phyloP scores from a whole-genome alignment of 2,329 filamentous ascomycete species.

The Phialophora verrucosa region DNA sequence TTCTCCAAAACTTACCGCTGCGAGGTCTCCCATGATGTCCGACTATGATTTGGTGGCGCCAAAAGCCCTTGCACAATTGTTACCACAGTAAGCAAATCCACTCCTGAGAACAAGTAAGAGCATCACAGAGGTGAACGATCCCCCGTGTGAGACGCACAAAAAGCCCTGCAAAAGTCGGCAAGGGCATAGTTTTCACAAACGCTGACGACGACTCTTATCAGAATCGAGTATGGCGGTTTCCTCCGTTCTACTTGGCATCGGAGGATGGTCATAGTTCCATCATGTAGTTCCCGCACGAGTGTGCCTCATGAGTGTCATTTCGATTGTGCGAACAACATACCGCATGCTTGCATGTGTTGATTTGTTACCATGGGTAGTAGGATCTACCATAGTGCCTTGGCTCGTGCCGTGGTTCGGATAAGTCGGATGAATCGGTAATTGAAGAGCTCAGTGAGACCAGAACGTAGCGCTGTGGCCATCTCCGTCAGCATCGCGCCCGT shows the following conservation, averaged over 20 bases:
- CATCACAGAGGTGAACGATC: constrained; percentile 4
- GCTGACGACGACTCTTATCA: constrained; percentile 32
- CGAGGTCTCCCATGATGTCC: constrained; percentile 30
- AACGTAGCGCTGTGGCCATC: neutral
- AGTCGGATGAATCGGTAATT: constrained; percentile 14
- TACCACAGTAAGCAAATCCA: constrained; percentile 7
- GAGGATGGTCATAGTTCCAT: neutral
- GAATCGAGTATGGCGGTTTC: constrained; percentile 22
- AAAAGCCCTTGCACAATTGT: neutral
- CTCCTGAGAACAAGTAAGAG: neutral
- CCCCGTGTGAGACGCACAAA: neutral
- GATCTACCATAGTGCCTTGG: constrained; percentile 19
- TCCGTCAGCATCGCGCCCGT: neutral
- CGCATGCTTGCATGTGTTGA: neutral
- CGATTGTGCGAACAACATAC: neutral
- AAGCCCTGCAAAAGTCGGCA: constrained; percentile 10
- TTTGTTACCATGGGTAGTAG: neutral
- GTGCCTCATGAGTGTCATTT: constrained; percentile 3
- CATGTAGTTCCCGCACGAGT: neutral
- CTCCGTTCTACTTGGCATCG: constrained; percentile 25
- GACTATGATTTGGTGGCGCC: constrained; percentile 13
- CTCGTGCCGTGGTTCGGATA: constrained; percentile 19
- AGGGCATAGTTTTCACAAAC: constrained; percentile 1
- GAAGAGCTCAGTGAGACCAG: neutral
- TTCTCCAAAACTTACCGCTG: constrained; percentile 29